Evolutionary conservation across 2,329 filamentous ascomycete species (phyloP), one percentile per base, ranked within the genome.

Genomic region (Colletotrichum ledebouriae): DNA sequence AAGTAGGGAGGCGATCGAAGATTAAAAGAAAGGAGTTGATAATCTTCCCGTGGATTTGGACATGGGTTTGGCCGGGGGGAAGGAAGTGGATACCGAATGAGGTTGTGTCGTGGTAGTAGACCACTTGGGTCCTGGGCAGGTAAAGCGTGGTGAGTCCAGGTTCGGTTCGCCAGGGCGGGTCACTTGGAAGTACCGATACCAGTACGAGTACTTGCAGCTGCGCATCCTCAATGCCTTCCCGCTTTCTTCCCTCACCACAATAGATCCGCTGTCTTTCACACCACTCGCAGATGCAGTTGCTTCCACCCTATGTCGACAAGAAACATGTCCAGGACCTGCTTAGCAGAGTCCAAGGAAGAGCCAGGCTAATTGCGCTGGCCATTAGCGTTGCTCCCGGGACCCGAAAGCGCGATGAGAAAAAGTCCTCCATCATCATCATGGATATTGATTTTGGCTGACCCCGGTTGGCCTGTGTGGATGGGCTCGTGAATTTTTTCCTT

Each of bases 21-120:
- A 69, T 66, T 56, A 60, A 69, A 61, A 59, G 66, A 57, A 69
- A 62, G 55, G 56, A 66, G 49, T 52, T 60, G 61, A 60, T 37
- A 39, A 44, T 46, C 62, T 53, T 53, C 25, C 47, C 47, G 58
- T 60, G 34, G 58, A 50, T 60, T 34, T 46, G 60, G 61, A 58
- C 60, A 55, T 50, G 53, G 63, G 42, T 49, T 29, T 37, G 49
- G 50, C 55, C 63, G 33, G 62, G 49, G 41, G 37, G 56, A 41
- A 49, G 47, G 44, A 55, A 42, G 66, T 69, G 66, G 66, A 66
- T 69, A 55, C 66, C 47, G 25, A 49, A 66, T 37, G 49, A 66
- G 49, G 62, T 65, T 60, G 41, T 49, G 42, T 25, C 37, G 37
- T 60, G 20, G 49, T 49, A 20, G 29, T 68, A 65, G 60, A 42